Percentiles rank a stretch among this genome's conserved stretches.
Evolutionary conservation across 2,329 filamentous ascomycete species (phyloP).

Genomic region (Apiospora arundinis): DNA sequence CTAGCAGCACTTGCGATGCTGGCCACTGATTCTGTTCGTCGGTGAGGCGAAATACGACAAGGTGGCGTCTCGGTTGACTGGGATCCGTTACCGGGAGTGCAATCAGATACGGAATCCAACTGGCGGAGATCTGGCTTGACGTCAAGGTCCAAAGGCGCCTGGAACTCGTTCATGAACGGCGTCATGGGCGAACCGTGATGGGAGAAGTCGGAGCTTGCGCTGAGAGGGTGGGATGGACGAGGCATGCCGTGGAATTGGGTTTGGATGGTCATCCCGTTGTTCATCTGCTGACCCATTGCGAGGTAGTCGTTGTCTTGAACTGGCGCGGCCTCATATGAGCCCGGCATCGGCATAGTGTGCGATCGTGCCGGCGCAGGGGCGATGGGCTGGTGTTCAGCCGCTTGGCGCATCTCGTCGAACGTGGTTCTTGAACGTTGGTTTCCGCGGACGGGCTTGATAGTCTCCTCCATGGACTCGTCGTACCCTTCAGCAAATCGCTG

Average conservation of each 20-base stretch:
- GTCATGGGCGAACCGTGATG: slow-evolving; percentile 61
- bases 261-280: slow-evolving; percentile 45
- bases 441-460: slow-evolving; percentile 61
- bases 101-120: slow-evolving; percentile 28
- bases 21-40: slow-evolving; percentile 65
- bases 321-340: slow-evolving; percentile 53
- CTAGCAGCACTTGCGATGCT: slow-evolving; percentile 60
- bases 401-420: slow-evolving; percentile 65
- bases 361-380: slow-evolving; percentile 52
- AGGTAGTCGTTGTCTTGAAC: slow-evolving; percentile 65
- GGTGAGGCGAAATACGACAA: slow-evolving; percentile 48
- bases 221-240: slow-evolving; percentile 42
- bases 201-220: slow-evolving; percentile 54
- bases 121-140: slow-evolving; percentile 47
- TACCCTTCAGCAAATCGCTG: slow-evolving; percentile 65
- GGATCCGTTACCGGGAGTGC: slow-evolving; percentile 27
- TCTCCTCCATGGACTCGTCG: slow-evolving; percentile 72
- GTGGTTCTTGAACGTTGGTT: slow-evolving; percentile 54
- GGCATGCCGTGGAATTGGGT: slow-evolving; percentile 48
- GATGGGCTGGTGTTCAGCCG: slow-evolving; percentile 51
- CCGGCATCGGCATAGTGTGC: slow-evolving; percentile 60
- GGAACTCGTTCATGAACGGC: slow-evolving; percentile 52
- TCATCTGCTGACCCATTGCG: slow-evolving; percentile 53
- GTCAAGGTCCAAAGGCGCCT: slow-evolving; percentile 48
- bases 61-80: slow-evolving; percentile 35